Evolutionary conservation across 352 stramenopile species (phyloP).

Genomic region (Globisporangium megalacanthum): DNA sequence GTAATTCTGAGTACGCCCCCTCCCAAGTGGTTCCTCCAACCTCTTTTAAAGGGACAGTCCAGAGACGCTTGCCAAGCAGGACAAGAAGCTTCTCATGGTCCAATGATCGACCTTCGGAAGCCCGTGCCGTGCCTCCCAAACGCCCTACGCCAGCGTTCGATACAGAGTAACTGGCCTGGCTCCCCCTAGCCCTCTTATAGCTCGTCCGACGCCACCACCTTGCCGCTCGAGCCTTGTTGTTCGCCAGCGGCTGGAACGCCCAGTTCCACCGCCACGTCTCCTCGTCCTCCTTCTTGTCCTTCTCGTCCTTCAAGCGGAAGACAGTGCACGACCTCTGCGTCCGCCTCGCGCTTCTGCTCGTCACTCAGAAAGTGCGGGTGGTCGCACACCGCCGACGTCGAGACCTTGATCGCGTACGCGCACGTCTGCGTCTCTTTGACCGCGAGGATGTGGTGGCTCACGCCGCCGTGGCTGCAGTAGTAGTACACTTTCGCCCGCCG

Average conservation of each 20-base stretch:
- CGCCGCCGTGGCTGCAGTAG: constrained; percentile 65
- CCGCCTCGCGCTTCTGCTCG: constrained; percentile 45
- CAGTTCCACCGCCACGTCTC: too few relatives aligned
- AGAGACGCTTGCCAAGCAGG: too few relatives aligned
- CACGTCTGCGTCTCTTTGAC: constrained; percentile 85
- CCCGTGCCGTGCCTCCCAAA: too few relatives aligned
- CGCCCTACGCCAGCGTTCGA: too few relatives aligned
- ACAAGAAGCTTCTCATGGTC: too few relatives aligned
- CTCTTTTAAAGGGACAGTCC: too few relatives aligned
- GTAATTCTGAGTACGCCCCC: too few relatives aligned
- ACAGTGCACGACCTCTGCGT: constrained; percentile 65
- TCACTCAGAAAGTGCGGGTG: constrained; percentile 80
- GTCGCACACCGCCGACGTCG: constrained; percentile 62
- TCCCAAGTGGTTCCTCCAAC: too few relatives aligned
- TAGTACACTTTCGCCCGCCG: constrained; percentile 68
- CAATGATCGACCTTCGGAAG: too few relatives aligned
- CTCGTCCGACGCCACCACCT: not conserved
- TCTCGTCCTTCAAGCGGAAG: constrained; percentile 22
- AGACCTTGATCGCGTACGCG: constrained; percentile 77
- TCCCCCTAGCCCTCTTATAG: not conserved
- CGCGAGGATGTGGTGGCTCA: constrained; percentile 62
- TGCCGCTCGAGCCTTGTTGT: not conserved
- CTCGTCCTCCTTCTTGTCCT: not conserved
- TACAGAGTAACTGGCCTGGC: too few relatives aligned
- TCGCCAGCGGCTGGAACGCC: too few relatives aligned